Percentiles rank a stretch among this genome's conserved stretches.
phyloP scores from a whole-genome alignment of 352 stramenopile species.

The Blastocystis sp. region DNA sequence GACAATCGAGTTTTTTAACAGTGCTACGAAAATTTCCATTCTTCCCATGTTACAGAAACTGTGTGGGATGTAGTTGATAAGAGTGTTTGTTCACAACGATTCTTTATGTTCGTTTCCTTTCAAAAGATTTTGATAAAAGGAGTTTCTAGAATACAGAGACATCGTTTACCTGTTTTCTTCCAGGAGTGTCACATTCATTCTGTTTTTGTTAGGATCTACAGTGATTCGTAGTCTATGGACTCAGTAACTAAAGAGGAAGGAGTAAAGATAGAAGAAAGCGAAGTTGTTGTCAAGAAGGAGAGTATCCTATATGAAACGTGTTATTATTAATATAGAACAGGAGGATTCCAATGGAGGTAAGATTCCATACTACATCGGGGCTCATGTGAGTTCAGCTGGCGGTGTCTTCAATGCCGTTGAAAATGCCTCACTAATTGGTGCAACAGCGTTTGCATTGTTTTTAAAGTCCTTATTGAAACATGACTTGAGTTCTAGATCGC shows the following conservation, averaged over 20 bases:
- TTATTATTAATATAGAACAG: background rate
- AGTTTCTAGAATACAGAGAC: background rate
- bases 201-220: background rate
- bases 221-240: background rate
- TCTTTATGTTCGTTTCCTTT: background rate
- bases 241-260: background rate
- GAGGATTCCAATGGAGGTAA: background rate
- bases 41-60: constrained; percentile 22
- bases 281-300: background rate
- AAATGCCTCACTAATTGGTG: constrained; percentile 15
- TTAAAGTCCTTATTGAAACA: constrained; percentile 7
- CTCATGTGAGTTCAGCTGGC: constrained; percentile 51
- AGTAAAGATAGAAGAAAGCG: background rate
- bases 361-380: constrained; percentile 54
- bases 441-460: constrained; percentile 54
- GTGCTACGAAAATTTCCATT: background rate
- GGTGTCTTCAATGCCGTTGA: constrained; percentile 52
- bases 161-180: background rate
- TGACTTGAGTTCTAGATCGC: constrained; percentile 17
- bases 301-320: background rate
- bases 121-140: background rate
- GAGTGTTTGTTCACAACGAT: background rate
- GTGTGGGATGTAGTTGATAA: background rate
- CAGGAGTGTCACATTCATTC: background rate
- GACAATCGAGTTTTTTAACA: constrained; percentile 28